Conservation (phyloP, 108 stramenopile species). For the Pseudonitzschia multistriata region DNA sequence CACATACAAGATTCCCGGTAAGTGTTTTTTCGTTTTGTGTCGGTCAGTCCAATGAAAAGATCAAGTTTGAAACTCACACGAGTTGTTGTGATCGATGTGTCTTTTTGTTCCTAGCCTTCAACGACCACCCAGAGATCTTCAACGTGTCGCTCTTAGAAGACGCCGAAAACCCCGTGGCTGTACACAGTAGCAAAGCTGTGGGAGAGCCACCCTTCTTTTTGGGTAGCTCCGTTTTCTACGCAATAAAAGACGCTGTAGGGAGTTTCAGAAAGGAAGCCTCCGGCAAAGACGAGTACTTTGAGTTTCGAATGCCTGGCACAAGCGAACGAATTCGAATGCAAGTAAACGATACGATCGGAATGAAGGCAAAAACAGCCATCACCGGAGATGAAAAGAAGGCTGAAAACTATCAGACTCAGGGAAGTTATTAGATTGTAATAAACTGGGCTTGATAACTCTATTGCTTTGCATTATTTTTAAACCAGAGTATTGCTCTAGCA, state of each 20-base stretch:
- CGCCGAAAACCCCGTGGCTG: conserved; percentile 86
- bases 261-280: conserved; percentile 51
- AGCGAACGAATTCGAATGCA: conserved; percentile 83
- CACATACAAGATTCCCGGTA: conserved; percentile 91
- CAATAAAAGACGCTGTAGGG: conserved; percentile 88
- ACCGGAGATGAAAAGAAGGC: conserved; percentile 21
- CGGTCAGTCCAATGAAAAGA: not conserved
- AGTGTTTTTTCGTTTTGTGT: not conserved
- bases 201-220: conserved; percentile 95
- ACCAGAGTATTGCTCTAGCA: too few species aligned
- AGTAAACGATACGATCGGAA: conserved; percentile 57
- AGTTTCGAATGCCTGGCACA: conserved; percentile 86
- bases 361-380: conserved; percentile 37
- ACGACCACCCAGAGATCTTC: conserved; percentile 90
- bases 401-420: conserved; percentile 34
- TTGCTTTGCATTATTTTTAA: not conserved
- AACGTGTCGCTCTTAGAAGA: conserved; percentile 85
- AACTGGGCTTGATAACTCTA: too few species aligned
- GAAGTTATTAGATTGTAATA: conserved; percentile 31
- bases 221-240: conserved; percentile 87
- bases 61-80: not conserved
- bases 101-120: conserved; percentile 65
- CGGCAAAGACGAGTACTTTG: conserved; percentile 60
- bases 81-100: not conserved
- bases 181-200: conserved; percentile 94